These are phyloP conservation scores for Rhodamnia rubescens DNA, from an alignment of 345 rosid species.

Conservation along the genomic window DNA sequence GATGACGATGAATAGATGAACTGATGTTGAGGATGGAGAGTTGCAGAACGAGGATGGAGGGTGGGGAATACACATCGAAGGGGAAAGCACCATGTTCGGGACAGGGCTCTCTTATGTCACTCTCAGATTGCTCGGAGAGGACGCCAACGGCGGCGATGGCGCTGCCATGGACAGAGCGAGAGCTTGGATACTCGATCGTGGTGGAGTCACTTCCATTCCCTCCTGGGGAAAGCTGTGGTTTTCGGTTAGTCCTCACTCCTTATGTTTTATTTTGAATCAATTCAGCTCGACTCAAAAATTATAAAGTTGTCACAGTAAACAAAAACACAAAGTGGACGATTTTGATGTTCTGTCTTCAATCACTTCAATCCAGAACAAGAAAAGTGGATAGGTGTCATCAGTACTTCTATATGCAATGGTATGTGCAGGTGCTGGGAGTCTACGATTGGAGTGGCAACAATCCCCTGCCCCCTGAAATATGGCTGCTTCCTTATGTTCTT, in stretches of 20 bases:
- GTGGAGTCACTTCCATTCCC: constrained; percentile 1
- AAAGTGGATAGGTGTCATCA: too few species aligned
- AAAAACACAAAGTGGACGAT: too few species aligned
- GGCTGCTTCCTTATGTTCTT: constrained; percentile 41
- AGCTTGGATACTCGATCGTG: neutral
- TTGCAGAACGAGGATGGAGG: constrained; percentile 64
- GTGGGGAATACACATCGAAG: constrained; percentile 54
- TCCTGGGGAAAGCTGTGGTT: constrained; percentile 34
- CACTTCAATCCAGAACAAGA: too few species aligned
- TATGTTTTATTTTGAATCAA: too few species aligned
- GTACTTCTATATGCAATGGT: neutral
- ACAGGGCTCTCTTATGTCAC: constrained; percentile 38
- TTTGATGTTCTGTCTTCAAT: neutral
- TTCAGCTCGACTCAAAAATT: too few species aligned
- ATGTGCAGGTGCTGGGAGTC: constrained; percentile 47
- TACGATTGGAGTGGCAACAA: constrained; percentile 70
- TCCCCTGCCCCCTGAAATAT: constrained; percentile 53
- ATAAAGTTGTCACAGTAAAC: too few species aligned
- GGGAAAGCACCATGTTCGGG: constrained; percentile 51
- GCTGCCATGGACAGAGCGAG: constrained; percentile 34
- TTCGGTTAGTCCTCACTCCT: constrained; percentile 19
- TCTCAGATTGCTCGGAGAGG: constrained; percentile 49
- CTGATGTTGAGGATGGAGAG: neutral
- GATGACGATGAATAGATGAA: neutral
- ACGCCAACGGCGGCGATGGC: constrained; percentile 7